Percentiles rank a stretch among this genome's conserved stretches.
Conservation (phyloP, 176 grass and related monocot species). For the Sorghum bicolor region Sorghum_bicolor_NCBIv3 NC_012876.2:3818501-3819000, state of each 20-base stretch:
- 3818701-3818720: background rate
- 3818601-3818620: background rate
- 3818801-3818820: too few species aligned
- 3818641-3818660: background rate
- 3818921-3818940: too few species aligned
- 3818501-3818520: background rate
- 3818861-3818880: background rate
- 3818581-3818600: background rate
- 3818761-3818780: too few species aligned
- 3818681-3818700: background rate
- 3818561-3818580: background rate
- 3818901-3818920: too few species aligned
- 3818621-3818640: background rate
- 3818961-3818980: too few species aligned
- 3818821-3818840: too few species aligned
- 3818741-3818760: background rate
- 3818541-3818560: background rate
- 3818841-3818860: background rate
- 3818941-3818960: too few species aligned
- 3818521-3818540: background rate
- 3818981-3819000: background rate
- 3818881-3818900: too few species aligned
- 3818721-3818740: background rate
- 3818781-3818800: too few species aligned
- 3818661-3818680: background rate